Conservation (phyloP, 2,329 filamentous ascomycete species). For the Fusarium piperis region DNA sequence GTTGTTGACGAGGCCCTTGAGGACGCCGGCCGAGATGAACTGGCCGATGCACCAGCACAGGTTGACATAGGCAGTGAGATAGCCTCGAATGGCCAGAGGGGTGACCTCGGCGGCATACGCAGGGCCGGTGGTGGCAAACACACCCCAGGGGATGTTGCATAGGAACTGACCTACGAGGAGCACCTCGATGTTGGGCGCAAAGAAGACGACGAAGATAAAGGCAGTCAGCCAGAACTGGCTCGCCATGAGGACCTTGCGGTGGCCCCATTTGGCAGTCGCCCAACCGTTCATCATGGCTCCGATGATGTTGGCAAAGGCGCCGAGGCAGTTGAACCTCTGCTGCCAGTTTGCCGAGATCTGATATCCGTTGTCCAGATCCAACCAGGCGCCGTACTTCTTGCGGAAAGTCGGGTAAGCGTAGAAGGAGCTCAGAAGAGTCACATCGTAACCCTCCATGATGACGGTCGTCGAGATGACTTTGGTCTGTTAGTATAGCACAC, state of each 20-base stretch:
- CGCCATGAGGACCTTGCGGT: slow-evolving; percentile 55
- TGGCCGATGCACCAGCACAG: slow-evolving; percentile 56
- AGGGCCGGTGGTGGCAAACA: slow-evolving; percentile 56
- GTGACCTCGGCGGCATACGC: slow-evolving; percentile 57
- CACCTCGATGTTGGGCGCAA: slow-evolving; percentile 55
- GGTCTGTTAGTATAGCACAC: neutral
- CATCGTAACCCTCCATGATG: slow-evolving; percentile 63
- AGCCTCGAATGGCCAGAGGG: slow-evolving; percentile 53
- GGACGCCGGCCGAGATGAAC: slow-evolving; percentile 53
- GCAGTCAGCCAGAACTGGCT: slow-evolving; percentile 52
- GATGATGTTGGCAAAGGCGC: slow-evolving; percentile 50
- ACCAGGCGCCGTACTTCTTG: slow-evolving; percentile 52
- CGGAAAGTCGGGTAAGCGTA: slow-evolving; percentile 54
- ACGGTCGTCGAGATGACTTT: slow-evolving; percentile 57
- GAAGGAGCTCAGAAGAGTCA: slow-evolving; percentile 57
- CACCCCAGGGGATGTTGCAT: slow-evolving; percentile 56
- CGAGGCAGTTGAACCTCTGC: slow-evolving; percentile 54
- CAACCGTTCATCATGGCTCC: slow-evolving; percentile 55
- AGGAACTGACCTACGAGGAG: slow-evolving; percentile 58
- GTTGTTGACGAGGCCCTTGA: slow-evolving; percentile 50
- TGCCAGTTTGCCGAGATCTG: slow-evolving; percentile 64
- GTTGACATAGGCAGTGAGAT: slow-evolving; percentile 56
- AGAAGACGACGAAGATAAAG: slow-evolving; percentile 61
- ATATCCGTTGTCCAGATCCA: slow-evolving; percentile 49
- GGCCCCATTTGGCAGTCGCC: slow-evolving; percentile 54